These are phyloP conservation scores for Colletotrichum cereale DNA, from an alignment of 2,329 filamentous ascomycete species.

Conservation along the genomic window DNA sequence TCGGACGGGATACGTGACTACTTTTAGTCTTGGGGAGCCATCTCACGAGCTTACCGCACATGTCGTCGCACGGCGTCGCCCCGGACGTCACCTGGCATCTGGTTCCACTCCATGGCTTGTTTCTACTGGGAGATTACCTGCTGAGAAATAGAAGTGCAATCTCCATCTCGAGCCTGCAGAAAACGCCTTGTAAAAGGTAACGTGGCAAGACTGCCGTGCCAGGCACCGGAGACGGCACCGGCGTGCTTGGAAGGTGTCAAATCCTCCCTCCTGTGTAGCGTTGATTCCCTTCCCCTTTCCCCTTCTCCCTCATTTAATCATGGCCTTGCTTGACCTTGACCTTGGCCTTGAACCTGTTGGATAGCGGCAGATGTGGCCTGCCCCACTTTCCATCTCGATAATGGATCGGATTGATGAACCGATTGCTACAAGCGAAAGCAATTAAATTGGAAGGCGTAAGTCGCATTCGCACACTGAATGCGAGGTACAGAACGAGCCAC, in stretches of 20 bases:
- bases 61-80: slow-evolving; percentile 7
- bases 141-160: slow-evolving; percentile 30
- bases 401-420: slow-evolving; percentile 7
- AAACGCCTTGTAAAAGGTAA: not conserved
- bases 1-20: slow-evolving; percentile 7
- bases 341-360: not conserved
- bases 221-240: not conserved
- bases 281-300: not conserved
- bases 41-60: slow-evolving; percentile 10
- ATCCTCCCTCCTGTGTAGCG: not conserved
- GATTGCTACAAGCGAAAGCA: slow-evolving; percentile 9
- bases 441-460: not conserved
- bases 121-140: not conserved
- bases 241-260: not conserved
- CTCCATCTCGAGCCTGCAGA: slow-evolving; percentile 4
- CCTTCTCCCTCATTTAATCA: not conserved
- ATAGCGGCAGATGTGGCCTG: not conserved
- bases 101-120: slow-evolving; percentile 16
- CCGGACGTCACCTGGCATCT: slow-evolving; percentile 29
- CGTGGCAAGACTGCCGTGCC: not conserved
- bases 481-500: not conserved
- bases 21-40: not conserved
- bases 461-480: too few relatives aligned
- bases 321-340: not conserved
- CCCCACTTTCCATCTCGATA: slow-evolving; percentile 1